A percentile compares a stretch with the other conserved stretches of the same genome.
These are phyloP conservation scores for Diversispora eburnea DNA, from an alignment of 192 early-diverging fungal species.

Conservation along the genomic window DNA sequence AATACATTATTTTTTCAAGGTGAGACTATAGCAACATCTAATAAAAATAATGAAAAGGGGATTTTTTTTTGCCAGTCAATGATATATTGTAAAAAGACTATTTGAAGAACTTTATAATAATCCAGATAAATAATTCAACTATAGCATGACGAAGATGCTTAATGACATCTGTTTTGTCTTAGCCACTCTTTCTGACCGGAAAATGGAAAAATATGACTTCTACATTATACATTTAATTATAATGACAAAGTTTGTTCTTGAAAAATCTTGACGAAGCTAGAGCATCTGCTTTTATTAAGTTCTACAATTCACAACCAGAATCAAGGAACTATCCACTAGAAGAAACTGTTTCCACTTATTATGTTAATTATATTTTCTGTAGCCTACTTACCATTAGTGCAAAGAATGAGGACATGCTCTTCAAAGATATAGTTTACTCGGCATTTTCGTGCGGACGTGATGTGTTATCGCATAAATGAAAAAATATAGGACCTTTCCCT, in stretches of 20 bases:
- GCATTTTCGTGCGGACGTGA: not conserved
- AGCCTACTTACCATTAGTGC: not conserved
- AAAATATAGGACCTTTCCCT: constrained; percentile 2
- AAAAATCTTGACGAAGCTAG: not conserved
- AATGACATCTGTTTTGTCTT: constrained; percentile 10
- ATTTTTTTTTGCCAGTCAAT: not conserved
- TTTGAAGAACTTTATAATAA: not conserved
- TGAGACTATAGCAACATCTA: not conserved
- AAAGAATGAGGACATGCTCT: constrained; percentile 1
- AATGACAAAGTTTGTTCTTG: constrained; percentile 15
- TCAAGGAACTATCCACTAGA: not conserved
- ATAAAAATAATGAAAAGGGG: not conserved
- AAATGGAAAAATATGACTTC: not conserved
- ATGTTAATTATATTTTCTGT: constrained; percentile 9
- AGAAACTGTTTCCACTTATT: constrained; percentile 4
- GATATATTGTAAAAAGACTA: not conserved
- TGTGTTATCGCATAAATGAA: constrained; percentile 10
- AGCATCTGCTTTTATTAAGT: constrained; percentile 13
- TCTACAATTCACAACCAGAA: constrained; percentile 18
- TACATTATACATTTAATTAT: constrained; percentile 11
- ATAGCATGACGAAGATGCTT: no score
- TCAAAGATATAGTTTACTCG: not conserved
- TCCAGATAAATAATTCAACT: no score
- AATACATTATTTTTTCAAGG: no score
- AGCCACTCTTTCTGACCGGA: not conserved